phyloP scores from a whole-genome alignment of 2,329 filamentous ascomycete species.

The Cladosporium velox region DNA sequence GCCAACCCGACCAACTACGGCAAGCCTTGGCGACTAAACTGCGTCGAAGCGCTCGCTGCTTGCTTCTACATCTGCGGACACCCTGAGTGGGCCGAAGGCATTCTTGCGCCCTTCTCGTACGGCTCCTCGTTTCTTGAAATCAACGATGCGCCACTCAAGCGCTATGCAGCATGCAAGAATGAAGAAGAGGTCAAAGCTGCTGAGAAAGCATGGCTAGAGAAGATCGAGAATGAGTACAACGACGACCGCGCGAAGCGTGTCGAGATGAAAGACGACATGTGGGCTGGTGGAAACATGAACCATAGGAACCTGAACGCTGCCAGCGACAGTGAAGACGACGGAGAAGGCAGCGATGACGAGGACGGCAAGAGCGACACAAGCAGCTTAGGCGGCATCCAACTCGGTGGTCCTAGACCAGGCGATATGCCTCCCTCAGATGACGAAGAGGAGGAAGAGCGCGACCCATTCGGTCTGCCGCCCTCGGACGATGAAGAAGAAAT shows the following conservation, averaged over 20 bases:
- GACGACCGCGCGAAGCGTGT: conserved; percentile 71
- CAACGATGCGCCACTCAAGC: conserved; percentile 77
- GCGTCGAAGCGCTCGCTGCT: conserved; percentile 89
- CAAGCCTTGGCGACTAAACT: conserved; percentile 91
- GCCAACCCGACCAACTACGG: conserved; percentile 98
- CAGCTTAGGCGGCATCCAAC: conserved; percentile 39
- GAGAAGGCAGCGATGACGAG: conserved; percentile 48
- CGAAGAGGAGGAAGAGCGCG: conserved; percentile 53
- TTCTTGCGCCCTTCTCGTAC: conserved; percentile 84
- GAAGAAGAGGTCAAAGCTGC: conserved; percentile 81
- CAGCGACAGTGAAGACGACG: conserved; percentile 51
- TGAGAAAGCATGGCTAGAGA: conserved; percentile 83
- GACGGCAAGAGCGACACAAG: conserved; percentile 41
- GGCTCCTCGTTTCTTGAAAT: conserved; percentile 87
- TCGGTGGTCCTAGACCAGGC: conserved; percentile 51
- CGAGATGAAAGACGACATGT: conserved; percentile 69
- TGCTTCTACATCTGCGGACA: conserved; percentile 93
- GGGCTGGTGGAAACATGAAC: conserved; percentile 90
- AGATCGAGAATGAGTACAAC: conserved; percentile 85
- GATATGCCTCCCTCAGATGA: conserved; percentile 46
- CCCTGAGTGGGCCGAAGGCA: conserved; percentile 82
- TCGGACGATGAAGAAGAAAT: conserved; percentile 82
- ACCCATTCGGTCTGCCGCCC: conserved; percentile 76
- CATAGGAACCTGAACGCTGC: conserved; percentile 57
- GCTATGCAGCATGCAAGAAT: conserved; percentile 80